Conservation (phyloP, 2,329 filamentous ascomycete genomes). For the Drechslerella stenobrocha region DNA sequence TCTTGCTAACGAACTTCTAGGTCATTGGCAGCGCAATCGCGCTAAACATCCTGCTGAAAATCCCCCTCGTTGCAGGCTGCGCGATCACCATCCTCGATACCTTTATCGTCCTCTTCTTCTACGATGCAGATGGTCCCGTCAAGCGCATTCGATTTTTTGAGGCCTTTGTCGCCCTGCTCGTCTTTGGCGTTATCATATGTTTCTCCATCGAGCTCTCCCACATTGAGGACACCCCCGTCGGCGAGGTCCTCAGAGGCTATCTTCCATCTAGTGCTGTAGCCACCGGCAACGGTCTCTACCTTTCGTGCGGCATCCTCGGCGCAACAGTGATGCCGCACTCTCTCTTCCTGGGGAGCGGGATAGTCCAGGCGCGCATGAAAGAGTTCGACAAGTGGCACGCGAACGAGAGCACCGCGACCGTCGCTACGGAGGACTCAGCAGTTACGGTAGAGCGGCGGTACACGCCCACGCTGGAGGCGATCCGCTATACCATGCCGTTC, state of each 20-base stretch:
- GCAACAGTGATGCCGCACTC: conserved; percentile 75
- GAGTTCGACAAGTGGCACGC: conserved; percentile 67
- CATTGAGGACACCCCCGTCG: conserved; percentile 62
- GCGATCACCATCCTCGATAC: conserved; percentile 71
- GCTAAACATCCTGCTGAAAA: conserved; percentile 66
- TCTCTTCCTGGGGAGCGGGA: conserved; percentile 69
- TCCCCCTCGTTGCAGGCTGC: conserved; percentile 70
- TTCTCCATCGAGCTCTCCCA: conserved; percentile 71
- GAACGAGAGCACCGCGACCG: conserved; percentile 57
- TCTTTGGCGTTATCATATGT: conserved; percentile 70
- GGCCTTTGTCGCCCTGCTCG: conserved; percentile 65
- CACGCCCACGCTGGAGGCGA: conserved; percentile 71
- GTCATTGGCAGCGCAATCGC: conserved; percentile 73
- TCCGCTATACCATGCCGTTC: conserved; percentile 72
- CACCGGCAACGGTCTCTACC: conserved; percentile 65
- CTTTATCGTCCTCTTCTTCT: conserved; percentile 69
- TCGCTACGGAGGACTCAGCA: conserved; percentile 52
- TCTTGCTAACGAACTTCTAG: conserved; percentile 52
- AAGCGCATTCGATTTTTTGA: conserved; percentile 67
- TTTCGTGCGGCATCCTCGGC: conserved; percentile 75
- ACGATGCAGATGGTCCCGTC: conserved; percentile 65
- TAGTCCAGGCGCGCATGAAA: conserved; percentile 68
- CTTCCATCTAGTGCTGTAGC: conserved; percentile 65
- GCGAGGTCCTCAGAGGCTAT: conserved; percentile 68
- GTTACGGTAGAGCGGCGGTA: conserved; percentile 62